A percentile compares a stretch with the other conserved stretches of the same genome.
These are phyloP conservation scores for Vanrija pseudolonga DNA, from an alignment of 1,284 basidiomycete species.

Conservation along the genomic window DNA sequence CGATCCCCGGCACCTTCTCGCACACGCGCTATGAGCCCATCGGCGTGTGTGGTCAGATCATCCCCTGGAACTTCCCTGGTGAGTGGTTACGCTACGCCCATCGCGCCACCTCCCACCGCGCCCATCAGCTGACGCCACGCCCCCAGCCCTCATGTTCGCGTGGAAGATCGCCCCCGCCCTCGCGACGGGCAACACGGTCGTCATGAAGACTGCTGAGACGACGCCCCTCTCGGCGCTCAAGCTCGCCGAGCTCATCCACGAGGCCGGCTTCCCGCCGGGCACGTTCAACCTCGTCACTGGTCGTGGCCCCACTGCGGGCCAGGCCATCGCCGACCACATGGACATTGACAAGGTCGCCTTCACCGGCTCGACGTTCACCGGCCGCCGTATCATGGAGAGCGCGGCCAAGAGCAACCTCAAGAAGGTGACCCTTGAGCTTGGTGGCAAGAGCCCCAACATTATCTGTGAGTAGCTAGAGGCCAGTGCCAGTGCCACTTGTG, in stretches of 20 bases:
- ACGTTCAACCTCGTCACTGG: conserved; percentile 82
- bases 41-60: conserved; percentile 1
- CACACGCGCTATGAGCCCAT: conserved; percentile 15
- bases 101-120: neutral
- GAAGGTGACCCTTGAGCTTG: conserved; percentile 55
- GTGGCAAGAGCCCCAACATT: conserved; percentile 44
- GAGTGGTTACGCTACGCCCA: too few species aligned
- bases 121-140: conserved; percentile 61
- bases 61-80: neutral
- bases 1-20: conserved; percentile 52
- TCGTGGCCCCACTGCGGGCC: conserved; percentile 53
- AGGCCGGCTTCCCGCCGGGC: conserved; percentile 83
- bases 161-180: conserved; percentile 89
- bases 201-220: conserved; percentile 58
- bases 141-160: conserved; percentile 80
- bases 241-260: conserved; percentile 58
- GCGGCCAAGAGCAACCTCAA: conserved; percentile 77
- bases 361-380: conserved; percentile 63
- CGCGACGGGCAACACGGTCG: conserved; percentile 54
- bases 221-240: conserved; percentile 79
- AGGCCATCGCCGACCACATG: conserved; percentile 62
- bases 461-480: conserved; percentile 13
- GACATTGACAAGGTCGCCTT: conserved; percentile 65
- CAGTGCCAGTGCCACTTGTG: neutral
- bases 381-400: conserved; percentile 76